Percentiles rank a stretch among this genome's conserved stretches.
phyloP scores from a whole-genome alignment of 2,329 filamentous ascomycete species.

The Venturia oleaginea region DNA sequence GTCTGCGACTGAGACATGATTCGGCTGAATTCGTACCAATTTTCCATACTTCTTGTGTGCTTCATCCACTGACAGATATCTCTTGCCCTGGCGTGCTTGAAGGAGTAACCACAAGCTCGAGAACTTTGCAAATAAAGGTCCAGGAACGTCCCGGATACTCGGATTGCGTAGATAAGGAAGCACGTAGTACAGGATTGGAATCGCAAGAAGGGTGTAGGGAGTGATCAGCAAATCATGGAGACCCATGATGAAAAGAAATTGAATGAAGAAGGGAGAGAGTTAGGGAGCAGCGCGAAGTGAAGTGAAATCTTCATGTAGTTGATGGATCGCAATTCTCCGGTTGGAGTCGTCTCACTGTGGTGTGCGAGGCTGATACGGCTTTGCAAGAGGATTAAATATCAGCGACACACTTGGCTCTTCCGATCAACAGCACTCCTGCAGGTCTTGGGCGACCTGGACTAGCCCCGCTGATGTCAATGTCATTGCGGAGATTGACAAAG shows the following conservation, averaged over 20 bases:
- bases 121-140: constrained; percentile 57
- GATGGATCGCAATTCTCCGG: neutral
- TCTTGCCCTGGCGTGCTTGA: constrained; percentile 50
- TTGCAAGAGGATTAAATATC: neutral
- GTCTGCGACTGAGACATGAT: constrained; percentile 76
- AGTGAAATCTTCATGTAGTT: neutral
- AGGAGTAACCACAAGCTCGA: constrained; percentile 72
- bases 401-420: neutral
- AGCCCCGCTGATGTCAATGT: neutral
- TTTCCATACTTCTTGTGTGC: constrained; percentile 68
- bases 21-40: constrained; percentile 74
- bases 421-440: neutral
- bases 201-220: constrained; percentile 31
- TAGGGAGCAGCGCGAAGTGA: neutral
- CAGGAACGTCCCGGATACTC: constrained; percentile 47
- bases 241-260: neutral
- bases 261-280: neutral
- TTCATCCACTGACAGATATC: constrained; percentile 53
- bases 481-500: neutral
- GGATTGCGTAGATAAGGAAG: constrained; percentile 52
- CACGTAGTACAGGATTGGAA: constrained; percentile 46
- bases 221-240: constrained; percentile 7
- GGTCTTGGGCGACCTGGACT: neutral
- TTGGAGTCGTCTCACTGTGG: neutral
- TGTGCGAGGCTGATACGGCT: neutral